These are phyloP conservation scores for Oemleria cerasiformis DNA, from an alignment of 306 rosid species.

Conservation along the genomic window DNA sequence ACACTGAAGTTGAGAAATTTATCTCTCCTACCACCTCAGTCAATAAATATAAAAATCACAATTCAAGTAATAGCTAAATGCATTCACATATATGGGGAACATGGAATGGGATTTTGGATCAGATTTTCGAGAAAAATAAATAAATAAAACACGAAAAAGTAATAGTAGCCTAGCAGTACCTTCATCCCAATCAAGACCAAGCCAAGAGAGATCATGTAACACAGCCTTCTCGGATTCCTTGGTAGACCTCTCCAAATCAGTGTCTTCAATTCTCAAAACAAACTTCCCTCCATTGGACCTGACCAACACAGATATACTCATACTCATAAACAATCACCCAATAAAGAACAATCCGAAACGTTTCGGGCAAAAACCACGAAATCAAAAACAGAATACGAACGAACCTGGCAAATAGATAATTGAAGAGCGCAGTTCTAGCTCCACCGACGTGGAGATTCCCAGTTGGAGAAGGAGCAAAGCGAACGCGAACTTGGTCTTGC, in stretches of 20 bases:
- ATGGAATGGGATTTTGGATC: neutral
- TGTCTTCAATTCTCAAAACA: constrained; percentile 89
- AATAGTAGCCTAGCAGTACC: constrained; percentile 33
- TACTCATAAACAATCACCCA: neutral
- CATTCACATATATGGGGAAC: neutral
- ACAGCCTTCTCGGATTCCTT: constrained; percentile 82
- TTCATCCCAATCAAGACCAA: constrained; percentile 95
- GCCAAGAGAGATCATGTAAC: constrained; percentile 88
- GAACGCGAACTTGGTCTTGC: constrained; percentile 65
- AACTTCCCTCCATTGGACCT: constrained; percentile 93
- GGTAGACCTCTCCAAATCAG: constrained; percentile 98
- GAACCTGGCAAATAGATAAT: constrained; percentile 73
- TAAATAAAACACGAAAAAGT: neutral
- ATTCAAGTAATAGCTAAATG: neutral
- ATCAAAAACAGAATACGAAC: neutral
- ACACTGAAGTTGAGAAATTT: neutral
- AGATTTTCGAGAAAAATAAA: neutral
- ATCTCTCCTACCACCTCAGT: neutral
- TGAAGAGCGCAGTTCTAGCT: constrained; percentile 90
- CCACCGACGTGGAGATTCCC: constrained; percentile 99
- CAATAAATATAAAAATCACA: neutral
- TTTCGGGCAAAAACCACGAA: neutral
- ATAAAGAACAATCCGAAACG: neutral
- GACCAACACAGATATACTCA: constrained; percentile 6
- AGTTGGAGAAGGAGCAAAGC: constrained; percentile 95